Percentiles rank a stretch among this genome's conserved stretches.
phyloP scores from a whole-genome alignment of 129 eudicot species.

The Lactuca sativa region DNA sequence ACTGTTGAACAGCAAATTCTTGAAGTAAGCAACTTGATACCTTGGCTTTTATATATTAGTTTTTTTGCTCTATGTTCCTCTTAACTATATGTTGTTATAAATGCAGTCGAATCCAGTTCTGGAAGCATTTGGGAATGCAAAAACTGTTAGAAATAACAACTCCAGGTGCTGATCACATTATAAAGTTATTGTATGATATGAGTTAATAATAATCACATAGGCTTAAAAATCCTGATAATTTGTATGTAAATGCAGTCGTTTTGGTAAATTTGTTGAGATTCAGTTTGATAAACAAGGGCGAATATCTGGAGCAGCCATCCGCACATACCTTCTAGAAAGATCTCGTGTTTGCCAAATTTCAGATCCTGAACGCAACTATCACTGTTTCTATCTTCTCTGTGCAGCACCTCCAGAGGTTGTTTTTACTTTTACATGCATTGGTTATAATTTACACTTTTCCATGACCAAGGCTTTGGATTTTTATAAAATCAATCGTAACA shows the following conservation, averaged over 20 bases:
- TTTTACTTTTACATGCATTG: slow-evolving; percentile 1
- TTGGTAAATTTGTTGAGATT: slow-evolving; percentile 96
- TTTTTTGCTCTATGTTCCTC: slow-evolving; percentile 13
- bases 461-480: slow-evolving; percentile 8
- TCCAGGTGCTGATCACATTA: slow-evolving; percentile 59
- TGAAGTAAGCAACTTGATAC: slow-evolving; percentile 55
- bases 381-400: slow-evolving; percentile 94
- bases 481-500: slow-evolving; percentile 25
- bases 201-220: background rate
- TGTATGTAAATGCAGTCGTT: slow-evolving; percentile 65
- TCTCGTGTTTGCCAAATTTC: slow-evolving; percentile 98
- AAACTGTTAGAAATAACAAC: slow-evolving; percentile 93
- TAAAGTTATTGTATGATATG: slow-evolving; percentile 5
- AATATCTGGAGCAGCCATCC: slow-evolving; percentile 96
- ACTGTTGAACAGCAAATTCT: slow-evolving; percentile 96
- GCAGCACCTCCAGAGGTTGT: slow-evolving; percentile 93
- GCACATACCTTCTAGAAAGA: slow-evolving; percentile 95
- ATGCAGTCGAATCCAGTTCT: slow-evolving; percentile 98
- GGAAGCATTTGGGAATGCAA: slow-evolving; percentile 99
- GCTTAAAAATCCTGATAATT: slow-evolving; percentile 26
- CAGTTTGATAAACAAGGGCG: slow-evolving; percentile 89
- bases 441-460: background rate
- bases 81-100: slow-evolving; percentile 19
- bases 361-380: slow-evolving; percentile 96
- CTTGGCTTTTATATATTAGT: slow-evolving; percentile 17